Evolutionary conservation across 768 basidiomycete genomes (phyloP).

Genomic region (Inosperma sp.): DNA sequence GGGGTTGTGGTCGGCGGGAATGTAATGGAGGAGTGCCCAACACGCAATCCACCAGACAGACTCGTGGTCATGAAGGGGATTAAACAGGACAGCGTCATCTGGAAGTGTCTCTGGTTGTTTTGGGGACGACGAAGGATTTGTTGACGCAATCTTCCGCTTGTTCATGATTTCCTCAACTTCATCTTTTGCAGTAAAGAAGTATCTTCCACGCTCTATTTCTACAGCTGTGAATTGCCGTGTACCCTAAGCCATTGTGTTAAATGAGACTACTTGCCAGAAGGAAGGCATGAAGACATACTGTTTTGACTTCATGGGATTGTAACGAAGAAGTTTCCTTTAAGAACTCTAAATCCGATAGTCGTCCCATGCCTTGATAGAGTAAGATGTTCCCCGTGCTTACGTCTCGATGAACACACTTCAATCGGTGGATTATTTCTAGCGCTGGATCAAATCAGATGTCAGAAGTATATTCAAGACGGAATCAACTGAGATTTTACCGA

Average conservation of each 20-base stretch:
- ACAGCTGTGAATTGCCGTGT: constrained; percentile 2
- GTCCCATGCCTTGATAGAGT: constrained; percentile 1
- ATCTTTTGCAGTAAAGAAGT: constrained; percentile 1
- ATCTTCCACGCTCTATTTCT: constrained; percentile 3
- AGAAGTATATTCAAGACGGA: background rate
- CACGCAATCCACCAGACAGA: constrained; percentile 5
- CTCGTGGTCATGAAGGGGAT: constrained; percentile 3
- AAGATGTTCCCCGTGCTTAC: constrained; percentile 2
- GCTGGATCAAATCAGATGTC: background rate
- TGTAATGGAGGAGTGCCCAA: constrained; percentile 5
- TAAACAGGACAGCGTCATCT: constrained; percentile 2
- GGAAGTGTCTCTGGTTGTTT: constrained; percentile 3
- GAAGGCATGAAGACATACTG: constrained; percentile 3
- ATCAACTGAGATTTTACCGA: constrained; percentile 3
- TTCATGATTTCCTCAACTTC: constrained; percentile 3
- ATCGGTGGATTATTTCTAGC: constrained; percentile 3
- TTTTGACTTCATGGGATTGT: constrained; percentile 5
- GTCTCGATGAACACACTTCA: constrained; percentile 2
- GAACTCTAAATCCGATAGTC: constrained; percentile 5
- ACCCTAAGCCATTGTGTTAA: constrained; percentile 3
- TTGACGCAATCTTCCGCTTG: constrained; percentile 1
- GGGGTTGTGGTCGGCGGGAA: constrained; percentile 3
- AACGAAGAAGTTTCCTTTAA: constrained; percentile 1
- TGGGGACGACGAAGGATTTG: background rate
- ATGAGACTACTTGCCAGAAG: constrained; percentile 4